Base-by-base conservation (phyloP, 2,329 filamentous ascomycete species). In the Acrocalymma vagum region DNA sequence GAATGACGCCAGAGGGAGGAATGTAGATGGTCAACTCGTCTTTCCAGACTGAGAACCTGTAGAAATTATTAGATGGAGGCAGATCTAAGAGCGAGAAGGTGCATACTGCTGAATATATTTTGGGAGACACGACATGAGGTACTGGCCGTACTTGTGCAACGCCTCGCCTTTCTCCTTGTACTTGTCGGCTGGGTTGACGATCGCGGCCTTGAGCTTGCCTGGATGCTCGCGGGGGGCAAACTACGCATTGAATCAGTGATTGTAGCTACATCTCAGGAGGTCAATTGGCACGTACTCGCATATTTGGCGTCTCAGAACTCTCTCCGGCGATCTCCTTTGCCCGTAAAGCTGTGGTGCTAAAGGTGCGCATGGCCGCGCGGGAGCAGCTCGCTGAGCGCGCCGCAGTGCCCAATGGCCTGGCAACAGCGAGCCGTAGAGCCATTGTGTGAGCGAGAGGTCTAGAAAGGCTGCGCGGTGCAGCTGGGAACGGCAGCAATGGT, bases 1-100 rank as follows among this genome's bases (percentile, higher is more conserved):
- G 94, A 58, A 96, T 83, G 60, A 97, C 85, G 57, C 90, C 94
- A 24, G 88, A 77, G 1, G 94, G 94, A 31, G 90, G 80, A 65
- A 97, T 94, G 74, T 95, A 93, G 71, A 96, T 90, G 60, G 88
- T 91, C 69, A 99, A 84, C 75, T 99, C 94, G 70, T 99, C 94
- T 78, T 99, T 99, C 94, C 94, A 99, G 40, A 99, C 93, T 9
- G 92, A 95, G 78, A 97, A 97, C 42, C 74, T 77, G 47, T 2
- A 7, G 11, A n/a, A n/a, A n/a, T 8, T 4, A 37, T 47, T 31
- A 51, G 40, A 44, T 5, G 6, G 9, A 6, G 16, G 3, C 15
- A 6, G n/a, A 3, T 15, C 13, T 9, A 4, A 3, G 9, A 10
- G 13, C 13, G 25, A 11, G 8, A 16, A n/a, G 30, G 14, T n/a